These are phyloP conservation scores for Tetratostichococcus sp. DNA, from an alignment of 139 green algal species.

Conservation along the genomic window DNA sequence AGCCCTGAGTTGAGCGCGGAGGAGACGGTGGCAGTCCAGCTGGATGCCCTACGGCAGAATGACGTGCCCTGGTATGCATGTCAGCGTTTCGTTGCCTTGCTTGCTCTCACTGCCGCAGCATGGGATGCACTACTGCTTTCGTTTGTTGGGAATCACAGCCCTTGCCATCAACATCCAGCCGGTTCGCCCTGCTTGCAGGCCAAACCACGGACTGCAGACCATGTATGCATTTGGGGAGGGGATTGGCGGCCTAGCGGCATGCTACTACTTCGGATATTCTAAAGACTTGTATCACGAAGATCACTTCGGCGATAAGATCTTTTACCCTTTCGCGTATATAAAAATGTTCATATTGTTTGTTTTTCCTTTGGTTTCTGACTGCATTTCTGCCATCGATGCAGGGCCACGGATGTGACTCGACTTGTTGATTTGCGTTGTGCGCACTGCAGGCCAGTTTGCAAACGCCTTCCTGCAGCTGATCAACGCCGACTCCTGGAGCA, in stretches of 20 bases:
- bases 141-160: not conserved
- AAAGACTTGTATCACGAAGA: constrained; percentile 78
- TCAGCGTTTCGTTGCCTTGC: too few relatives aligned
- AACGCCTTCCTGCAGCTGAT: constrained; percentile 37
- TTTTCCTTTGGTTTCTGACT: too few relatives aligned
- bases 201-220: constrained; percentile 64
- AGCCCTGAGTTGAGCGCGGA: constrained; percentile 19
- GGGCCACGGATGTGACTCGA: too few relatives aligned
- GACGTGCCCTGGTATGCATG: constrained; percentile 44
- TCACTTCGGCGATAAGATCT: constrained; percentile 55
- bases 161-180: not conserved
- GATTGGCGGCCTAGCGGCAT: constrained; percentile 57
- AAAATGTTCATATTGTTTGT: too few relatives aligned
- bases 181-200: too few relatives aligned
- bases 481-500: constrained; percentile 15
- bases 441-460: constrained; percentile 28
- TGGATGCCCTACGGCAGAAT: constrained; percentile 39
- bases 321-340: not conserved
- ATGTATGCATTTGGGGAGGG: constrained; percentile 76
- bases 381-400: too few relatives aligned
- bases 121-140: too few relatives aligned
- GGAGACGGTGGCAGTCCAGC: constrained; percentile 35
- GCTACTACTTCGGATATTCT: constrained; percentile 28
- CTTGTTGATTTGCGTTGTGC: too few relatives aligned
- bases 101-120: too few relatives aligned